Evolutionary conservation across 2,329 filamentous ascomycete genomes (phyloP).

Genomic region (Colletotrichum spinosum): DNA sequence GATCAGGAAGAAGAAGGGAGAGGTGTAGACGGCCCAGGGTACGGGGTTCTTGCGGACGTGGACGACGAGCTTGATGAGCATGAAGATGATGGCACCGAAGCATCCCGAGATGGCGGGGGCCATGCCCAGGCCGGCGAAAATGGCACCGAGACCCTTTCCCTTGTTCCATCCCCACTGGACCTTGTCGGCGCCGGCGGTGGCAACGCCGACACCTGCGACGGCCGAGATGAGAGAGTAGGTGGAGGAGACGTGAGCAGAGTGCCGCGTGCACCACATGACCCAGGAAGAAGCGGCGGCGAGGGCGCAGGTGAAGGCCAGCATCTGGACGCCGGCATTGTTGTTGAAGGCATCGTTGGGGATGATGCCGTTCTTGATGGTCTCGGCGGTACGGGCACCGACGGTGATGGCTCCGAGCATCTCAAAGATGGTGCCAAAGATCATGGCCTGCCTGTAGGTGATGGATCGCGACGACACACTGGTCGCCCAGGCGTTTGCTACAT

Average conservation of each 20-base stretch:
- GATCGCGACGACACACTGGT: constrained; percentile 86
- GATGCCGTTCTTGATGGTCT: constrained; percentile 85
- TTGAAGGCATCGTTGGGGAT: constrained; percentile 71
- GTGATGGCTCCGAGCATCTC: constrained; percentile 76
- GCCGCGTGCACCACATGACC: constrained; percentile 84
- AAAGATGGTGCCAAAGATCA: constrained; percentile 74
- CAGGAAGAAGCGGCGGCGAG: constrained; percentile 74
- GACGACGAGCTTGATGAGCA: constrained; percentile 78
- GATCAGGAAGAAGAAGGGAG: constrained; percentile 82
- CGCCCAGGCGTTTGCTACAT: constrained; percentile 88
- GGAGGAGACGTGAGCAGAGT: constrained; percentile 79
- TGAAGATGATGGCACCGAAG: constrained; percentile 77
- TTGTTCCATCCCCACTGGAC: constrained; percentile 78
- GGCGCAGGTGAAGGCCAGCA: constrained; percentile 75
- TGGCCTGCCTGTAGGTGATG: constrained; percentile 76
- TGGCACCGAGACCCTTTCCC: constrained; percentile 77
- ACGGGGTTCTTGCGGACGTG: constrained; percentile 79
- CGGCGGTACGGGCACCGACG: constrained; percentile 76
- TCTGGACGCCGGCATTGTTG: constrained; percentile 72
- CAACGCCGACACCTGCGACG: constrained; percentile 76
- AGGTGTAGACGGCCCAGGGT: constrained; percentile 78
- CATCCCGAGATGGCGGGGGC: constrained; percentile 74
- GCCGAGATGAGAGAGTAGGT: constrained; percentile 79
- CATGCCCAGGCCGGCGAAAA: constrained; percentile 78
- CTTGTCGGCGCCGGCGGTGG: constrained; percentile 69